Evolutionary conservation across 106 monocot species (phyloP).

Genomic region (Acanthochlamys bracteata): DNA sequence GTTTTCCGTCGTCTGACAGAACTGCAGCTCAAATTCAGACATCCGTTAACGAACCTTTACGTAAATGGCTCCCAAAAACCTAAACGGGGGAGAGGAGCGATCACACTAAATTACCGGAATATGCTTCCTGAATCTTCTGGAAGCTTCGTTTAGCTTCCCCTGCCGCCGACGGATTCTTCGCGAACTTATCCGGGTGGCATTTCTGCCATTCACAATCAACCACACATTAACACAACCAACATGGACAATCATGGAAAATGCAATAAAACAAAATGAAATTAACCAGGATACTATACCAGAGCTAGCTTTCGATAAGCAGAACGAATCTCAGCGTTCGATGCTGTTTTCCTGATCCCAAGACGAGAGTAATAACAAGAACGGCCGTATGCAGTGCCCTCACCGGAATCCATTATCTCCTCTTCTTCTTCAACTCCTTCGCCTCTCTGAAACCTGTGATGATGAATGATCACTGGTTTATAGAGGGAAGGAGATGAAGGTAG

Average conservation of each 20-base stretch:
- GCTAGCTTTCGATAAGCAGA: constrained; percentile 78
- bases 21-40: constrained; percentile 33
- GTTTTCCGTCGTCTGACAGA: constrained; percentile 74
- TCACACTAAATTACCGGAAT: constrained; percentile 48
- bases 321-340: constrained; percentile 67
- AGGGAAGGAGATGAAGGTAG: not conserved
- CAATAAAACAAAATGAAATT: not conserved
- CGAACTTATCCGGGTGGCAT: constrained; percentile 88
- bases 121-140: constrained; percentile 88
- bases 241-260: not conserved
- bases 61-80: not conserved
- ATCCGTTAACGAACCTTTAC: not conserved
- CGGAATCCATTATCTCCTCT: not conserved
- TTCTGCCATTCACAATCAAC: constrained; percentile 22
- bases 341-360: constrained; percentile 63
- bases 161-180: constrained; percentile 38
- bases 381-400: constrained; percentile 19
- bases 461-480: not conserved
- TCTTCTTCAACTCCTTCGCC: not conserved
- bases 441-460: no score
- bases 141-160: constrained; percentile 73
- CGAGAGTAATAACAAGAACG: constrained; percentile 66
- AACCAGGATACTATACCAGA: constrained; percentile 18
- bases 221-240: not conserved
- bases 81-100: not conserved